Base-by-base conservation (phyloP, 257 asterid genomes). In the Solanum sejunctum region DNA sequence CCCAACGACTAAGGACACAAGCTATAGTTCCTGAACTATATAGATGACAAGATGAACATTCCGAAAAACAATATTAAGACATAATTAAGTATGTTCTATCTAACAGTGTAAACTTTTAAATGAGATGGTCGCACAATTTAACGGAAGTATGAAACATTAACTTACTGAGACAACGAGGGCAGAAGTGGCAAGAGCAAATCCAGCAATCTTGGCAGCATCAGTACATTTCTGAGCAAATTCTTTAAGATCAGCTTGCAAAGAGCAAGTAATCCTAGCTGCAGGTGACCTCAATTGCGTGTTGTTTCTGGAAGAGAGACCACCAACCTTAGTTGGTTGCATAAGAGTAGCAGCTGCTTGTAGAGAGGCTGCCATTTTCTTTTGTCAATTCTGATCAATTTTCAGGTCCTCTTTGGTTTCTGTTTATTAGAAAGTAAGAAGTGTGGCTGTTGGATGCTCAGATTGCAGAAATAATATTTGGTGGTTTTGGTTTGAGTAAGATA, bases 111-210 rank as follows among this genome's bases (percentile, higher is more conserved):
- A 17, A 56, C 83, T 28, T 81, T 81, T 39, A 32, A 39, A 80
- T 3, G 32, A 52, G 84, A 17, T 81, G 28, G n/a, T 55, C 10
- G 2, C 9, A 54, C 6, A 54, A 57, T 57, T 60, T 58, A 36
- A 49, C 61, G 45, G 11, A 21, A 21, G 10, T 17, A 16, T 36
- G 39, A 36, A 3, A 0, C 16, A 81, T 45, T 1, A 16, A 52
- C 85, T 77, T 92, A 96, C 99, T 88, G 98, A 92, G 88, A 88
- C 95, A 28, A 95, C 92, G 36, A 97, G 99, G 36, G 99, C 99
- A 47, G 99, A 97, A 85, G 99, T 92, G 84, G 99, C 99, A 57
- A 97, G 98, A 84, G 99, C 99, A 82, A 97, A 93, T 26, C 97
- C 99, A 63, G 99, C 99, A 83, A 94, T 92, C 91, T 93, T 97